These are phyloP conservation scores for Penicillium subrubescens DNA, from an alignment of 495 filamentous ascomycete genomes.

Conservation along the genomic window DNA sequence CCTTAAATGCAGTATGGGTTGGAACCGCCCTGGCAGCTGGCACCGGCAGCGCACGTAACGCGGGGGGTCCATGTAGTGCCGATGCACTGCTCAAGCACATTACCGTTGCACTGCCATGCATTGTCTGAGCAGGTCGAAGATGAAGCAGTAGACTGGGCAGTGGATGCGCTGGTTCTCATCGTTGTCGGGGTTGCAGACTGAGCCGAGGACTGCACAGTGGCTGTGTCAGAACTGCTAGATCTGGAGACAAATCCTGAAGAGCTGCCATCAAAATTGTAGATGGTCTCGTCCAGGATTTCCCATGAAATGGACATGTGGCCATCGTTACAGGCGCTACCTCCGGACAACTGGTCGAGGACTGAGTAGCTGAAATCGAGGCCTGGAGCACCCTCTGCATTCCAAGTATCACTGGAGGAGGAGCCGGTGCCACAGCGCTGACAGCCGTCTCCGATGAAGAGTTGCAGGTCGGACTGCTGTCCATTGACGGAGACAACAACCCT, in stretches of 20 bases:
- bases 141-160: not conserved
- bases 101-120: constrained; percentile 4
- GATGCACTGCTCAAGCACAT: constrained; percentile 8
- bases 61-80: constrained; percentile 3
- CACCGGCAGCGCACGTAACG: not conserved
- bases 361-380: constrained; percentile 20
- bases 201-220: not conserved
- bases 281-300: constrained; percentile 21
- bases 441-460: constrained; percentile 21
- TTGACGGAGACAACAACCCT: constrained; percentile 20
- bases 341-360: constrained; percentile 17
- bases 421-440: constrained; percentile 18
- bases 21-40: constrained; percentile 4
- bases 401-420: constrained; percentile 6
- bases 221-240: not conserved
- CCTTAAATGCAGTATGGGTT: not conserved
- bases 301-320: constrained; percentile 15
- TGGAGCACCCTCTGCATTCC: constrained; percentile 15
- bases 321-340: constrained; percentile 13
- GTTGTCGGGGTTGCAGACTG: not conserved
- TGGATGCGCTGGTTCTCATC: not conserved
- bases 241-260: not conserved
- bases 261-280: constrained; percentile 17
- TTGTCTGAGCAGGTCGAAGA: not conserved
- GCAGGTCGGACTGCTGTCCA: constrained; percentile 14